Conservation (phyloP, 1,284 basidiomycete species). For the Trichosporon sp. region DNA sequence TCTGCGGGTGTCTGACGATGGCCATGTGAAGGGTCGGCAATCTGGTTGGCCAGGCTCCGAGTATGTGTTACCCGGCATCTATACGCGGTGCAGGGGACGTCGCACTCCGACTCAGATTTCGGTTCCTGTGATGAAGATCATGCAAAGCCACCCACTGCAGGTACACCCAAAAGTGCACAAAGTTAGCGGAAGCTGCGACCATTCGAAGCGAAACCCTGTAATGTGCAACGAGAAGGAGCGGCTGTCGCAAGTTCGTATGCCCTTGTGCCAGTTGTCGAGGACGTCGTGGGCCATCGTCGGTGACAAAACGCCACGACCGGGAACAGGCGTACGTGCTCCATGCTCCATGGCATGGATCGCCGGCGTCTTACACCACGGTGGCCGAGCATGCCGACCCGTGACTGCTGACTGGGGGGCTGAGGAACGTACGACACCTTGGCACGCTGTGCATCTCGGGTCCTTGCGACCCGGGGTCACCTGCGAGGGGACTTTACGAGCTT, state of each 20-base stretch:
- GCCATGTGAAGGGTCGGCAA: background rate
- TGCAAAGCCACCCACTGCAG: background rate
- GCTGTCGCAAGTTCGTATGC: background rate
- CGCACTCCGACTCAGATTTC: background rate
- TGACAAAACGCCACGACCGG: background rate
- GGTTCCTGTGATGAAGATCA: background rate
- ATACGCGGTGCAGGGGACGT: background rate
- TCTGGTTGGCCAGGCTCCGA: background rate
- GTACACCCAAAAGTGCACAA: background rate
- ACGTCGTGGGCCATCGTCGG: background rate
- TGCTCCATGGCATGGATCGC: background rate
- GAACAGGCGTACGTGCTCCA: background rate
- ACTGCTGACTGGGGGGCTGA: background rate
- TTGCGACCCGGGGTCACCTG: background rate
- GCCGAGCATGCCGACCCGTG: background rate
- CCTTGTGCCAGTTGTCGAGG: background rate
- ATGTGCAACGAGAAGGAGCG: background rate
- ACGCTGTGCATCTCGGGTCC: background rate
- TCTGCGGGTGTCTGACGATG: background rate
- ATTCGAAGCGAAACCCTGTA: background rate
- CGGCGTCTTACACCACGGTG: background rate
- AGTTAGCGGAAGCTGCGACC: background rate
- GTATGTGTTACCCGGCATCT: background rate
- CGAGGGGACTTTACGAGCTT: background rate
- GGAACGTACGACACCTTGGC: constrained; percentile 1